phyloP scores from a whole-genome alignment of 331 rosid species.

The Malus hybrid region DNA sequence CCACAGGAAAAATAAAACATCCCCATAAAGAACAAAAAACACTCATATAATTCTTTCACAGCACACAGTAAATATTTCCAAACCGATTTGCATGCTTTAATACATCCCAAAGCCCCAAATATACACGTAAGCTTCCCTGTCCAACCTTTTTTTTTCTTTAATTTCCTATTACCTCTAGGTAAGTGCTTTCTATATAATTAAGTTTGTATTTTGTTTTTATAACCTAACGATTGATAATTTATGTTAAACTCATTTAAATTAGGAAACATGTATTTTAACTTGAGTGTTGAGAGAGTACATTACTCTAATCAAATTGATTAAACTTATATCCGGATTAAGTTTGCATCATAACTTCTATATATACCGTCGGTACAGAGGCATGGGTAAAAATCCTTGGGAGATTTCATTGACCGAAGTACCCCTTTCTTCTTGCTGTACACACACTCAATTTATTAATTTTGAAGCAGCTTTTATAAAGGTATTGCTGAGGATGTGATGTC shows the following conservation, averaged over 20 bases:
- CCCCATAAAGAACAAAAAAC: constrained; percentile 77
- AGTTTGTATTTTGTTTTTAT: no score
- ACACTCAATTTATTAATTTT: constrained; percentile 30
- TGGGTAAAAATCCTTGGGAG: background rate
- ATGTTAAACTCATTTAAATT: background rate
- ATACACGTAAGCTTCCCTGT: constrained; percentile 37
- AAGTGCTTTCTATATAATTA: background rate
- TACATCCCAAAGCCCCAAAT: constrained; percentile 32
- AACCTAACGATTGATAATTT: background rate
- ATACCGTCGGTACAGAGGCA: background rate
- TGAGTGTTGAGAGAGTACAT: background rate
- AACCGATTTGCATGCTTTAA: constrained; percentile 56
- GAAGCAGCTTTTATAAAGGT: constrained; percentile 89
- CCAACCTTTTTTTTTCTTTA: no score
- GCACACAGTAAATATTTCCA: constrained; percentile 33
- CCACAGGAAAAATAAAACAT: constrained; percentile 52
- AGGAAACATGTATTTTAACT: background rate
- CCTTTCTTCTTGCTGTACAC: constrained; percentile 19
- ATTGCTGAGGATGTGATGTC: constrained; percentile 81
- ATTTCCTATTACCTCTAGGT: background rate
- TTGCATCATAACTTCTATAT: background rate
- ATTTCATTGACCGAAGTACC: constrained; percentile 44
- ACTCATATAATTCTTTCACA: constrained; percentile 45
- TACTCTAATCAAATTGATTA: background rate
- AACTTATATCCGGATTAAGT: background rate